Base-by-base conservation (phyloP, 78 protist species). In the Dictyostelium brefeldianum region DNA sequence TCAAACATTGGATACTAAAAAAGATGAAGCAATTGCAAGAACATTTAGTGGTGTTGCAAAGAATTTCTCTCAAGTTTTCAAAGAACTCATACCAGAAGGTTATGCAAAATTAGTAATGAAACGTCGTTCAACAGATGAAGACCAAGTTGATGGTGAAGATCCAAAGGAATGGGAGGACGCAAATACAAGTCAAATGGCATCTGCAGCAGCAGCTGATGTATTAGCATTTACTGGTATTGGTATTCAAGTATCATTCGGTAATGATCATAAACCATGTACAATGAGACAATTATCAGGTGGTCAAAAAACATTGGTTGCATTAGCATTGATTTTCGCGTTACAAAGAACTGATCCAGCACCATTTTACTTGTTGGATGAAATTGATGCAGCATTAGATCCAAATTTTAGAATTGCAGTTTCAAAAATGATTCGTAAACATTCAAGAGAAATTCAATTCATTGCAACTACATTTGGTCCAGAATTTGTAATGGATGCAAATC, bases 341-440 rank as follows among this genome's bases (percentile, higher is more conserved):
- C 99, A 99, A 87, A 83, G 96, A n/a, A 89, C 97, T 11, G 99
- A 99, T 67, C 99, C 99, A 0, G 99, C 99, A 3, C 99, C 99
- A 22, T 99, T 99, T 94, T 99, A 99, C 78, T 84, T 99, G 6
- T 98, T 99, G 67, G 99, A 99, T 78, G 99, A 99, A 95, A 96
- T 99, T 50, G 99, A 99, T 79, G 96, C 99, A 14, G 98, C 98
- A 8, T 96, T 99, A 25, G 99, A 99, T 91, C 92, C 95, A 4
- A 56, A 75, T 67, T 91, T 97, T 64, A 89, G 99, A 27, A 41
- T 80, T 0, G 97, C 98, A n/a, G 98, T 99, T 4, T 98, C 99
- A 4, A 80, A 84, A n/a, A 41, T 89, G 79, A 91, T 91, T 54
- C 51, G 83, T 46, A 91, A 81, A 81, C 95, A 91, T 27, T 20